phyloP scores from a whole-genome alignment of 176 grass and related monocot species.

The Paspalum notatum region DNA sequence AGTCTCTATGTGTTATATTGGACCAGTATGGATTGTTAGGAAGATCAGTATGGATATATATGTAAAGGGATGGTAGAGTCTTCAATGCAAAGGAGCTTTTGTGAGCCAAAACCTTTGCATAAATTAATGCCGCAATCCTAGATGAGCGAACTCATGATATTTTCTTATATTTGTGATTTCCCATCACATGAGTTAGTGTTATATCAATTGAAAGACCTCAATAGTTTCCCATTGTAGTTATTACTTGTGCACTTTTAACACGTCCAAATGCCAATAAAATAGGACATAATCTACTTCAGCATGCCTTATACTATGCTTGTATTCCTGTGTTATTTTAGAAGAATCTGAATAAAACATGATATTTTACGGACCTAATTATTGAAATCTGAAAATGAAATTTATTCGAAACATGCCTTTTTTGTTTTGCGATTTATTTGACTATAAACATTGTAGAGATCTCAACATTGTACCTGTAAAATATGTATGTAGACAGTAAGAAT shows the following conservation, averaged over 20 bases:
- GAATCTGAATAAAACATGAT: not conserved
- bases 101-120: constrained; percentile 2
- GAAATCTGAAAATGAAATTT: constrained; percentile 14
- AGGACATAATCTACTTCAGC: not conserved
- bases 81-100: not conserved
- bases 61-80: constrained; percentile 1
- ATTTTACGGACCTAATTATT: constrained; percentile 16
- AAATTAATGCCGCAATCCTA: constrained; percentile 19
- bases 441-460: too few relatives aligned
- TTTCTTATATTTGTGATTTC: not conserved
- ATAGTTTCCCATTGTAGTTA: not conserved
- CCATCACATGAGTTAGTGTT: constrained; percentile 17
- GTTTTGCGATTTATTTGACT: constrained; percentile 8
- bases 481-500: constrained; percentile 16
- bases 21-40: not conserved
- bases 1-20: not conserved
- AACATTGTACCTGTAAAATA: constrained; percentile 14
- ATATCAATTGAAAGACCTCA: not conserved
- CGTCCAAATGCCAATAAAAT: constrained; percentile 3
- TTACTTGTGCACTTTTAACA: not conserved
- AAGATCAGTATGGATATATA: not conserved
- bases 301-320: not conserved
- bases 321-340: not conserved
- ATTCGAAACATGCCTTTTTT: not conserved
- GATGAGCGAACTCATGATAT: constrained; percentile 11